Evolutionary conservation across 202 grass and related monocot species (phyloP).

Genomic region (Panicum virgatum): DNA sequence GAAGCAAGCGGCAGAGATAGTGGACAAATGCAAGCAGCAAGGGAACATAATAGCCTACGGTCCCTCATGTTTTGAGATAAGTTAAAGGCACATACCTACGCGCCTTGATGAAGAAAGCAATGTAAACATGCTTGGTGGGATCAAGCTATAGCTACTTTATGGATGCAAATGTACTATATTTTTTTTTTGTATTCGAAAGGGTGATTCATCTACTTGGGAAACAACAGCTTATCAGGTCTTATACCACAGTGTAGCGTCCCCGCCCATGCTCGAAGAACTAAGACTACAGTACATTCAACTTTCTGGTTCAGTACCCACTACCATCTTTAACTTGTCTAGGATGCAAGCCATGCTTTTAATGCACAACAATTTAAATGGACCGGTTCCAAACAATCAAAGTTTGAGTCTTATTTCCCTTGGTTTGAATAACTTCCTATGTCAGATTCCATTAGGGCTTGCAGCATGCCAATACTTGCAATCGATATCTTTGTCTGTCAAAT

Average conservation of each 20-base stretch:
- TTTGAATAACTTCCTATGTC: not conserved
- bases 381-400: no score
- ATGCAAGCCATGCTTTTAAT: not conserved
- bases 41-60: no score
- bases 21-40: no score
- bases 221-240: no score
- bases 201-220: no score
- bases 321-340: not conserved
- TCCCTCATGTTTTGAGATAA: no score
- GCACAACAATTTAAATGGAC: not conserved
- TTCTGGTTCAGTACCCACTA: not conserved
- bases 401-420: not conserved
- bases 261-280: not conserved
- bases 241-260: not conserved
- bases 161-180: no score
- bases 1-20: not conserved
- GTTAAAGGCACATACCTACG: no score
- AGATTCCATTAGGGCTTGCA: not conserved
- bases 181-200: no score
- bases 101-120: no score
- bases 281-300: accelerated
- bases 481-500: not conserved
- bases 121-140: no score
- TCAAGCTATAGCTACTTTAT: no score
- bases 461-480: not conserved